A percentile compares a stretch with the other conserved stretches of the same genome.
phyloP scores from a whole-genome alignment of 768 basidiomycete genomes.

The Coprinopsis sp. region DNA sequence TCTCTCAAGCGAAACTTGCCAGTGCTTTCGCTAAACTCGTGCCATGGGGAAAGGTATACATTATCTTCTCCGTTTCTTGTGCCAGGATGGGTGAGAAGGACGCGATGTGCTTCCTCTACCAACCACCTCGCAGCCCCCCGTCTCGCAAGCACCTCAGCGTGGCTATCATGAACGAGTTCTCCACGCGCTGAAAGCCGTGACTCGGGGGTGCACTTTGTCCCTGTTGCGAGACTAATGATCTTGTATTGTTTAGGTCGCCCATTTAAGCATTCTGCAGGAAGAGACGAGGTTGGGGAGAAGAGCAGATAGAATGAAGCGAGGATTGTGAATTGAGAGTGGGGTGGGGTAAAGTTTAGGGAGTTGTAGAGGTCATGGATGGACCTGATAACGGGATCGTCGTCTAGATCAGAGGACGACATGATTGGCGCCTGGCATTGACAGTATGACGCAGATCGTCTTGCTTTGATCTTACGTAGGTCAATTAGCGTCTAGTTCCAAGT shows the following conservation, averaged over 20 bases:
- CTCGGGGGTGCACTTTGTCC: slow-evolving; percentile 80
- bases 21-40: slow-evolving; percentile 22
- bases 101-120: slow-evolving; percentile 59
- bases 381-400: slow-evolving; percentile 18
- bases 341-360: slow-evolving; percentile 46
- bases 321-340: slow-evolving; percentile 55
- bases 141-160: slow-evolving; percentile 89
- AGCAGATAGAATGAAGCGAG: too few relatives aligned
- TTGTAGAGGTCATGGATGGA: slow-evolving; percentile 40
- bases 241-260: slow-evolving; percentile 29
- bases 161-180: slow-evolving; percentile 82
- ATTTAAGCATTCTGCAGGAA: slow-evolving; percentile 39
- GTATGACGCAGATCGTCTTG: too few relatives aligned
- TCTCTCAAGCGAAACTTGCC: slow-evolving; percentile 43
- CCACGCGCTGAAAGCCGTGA: slow-evolving; percentile 58
- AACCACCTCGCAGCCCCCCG: slow-evolving; percentile 78
- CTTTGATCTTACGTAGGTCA: too few relatives aligned
- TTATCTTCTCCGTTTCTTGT: too few relatives aligned
- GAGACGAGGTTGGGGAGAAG: too few relatives aligned
- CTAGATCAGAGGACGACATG: slow-evolving; percentile 17
- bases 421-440: too few relatives aligned
- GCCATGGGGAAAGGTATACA: slow-evolving; percentile 46
- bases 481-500: too few relatives aligned
- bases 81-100: not conserved
- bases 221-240: slow-evolving; percentile 71